Conservation (phyloP, 129 eudicot genomes). For the Chrysanthemum makinoi region DNA sequence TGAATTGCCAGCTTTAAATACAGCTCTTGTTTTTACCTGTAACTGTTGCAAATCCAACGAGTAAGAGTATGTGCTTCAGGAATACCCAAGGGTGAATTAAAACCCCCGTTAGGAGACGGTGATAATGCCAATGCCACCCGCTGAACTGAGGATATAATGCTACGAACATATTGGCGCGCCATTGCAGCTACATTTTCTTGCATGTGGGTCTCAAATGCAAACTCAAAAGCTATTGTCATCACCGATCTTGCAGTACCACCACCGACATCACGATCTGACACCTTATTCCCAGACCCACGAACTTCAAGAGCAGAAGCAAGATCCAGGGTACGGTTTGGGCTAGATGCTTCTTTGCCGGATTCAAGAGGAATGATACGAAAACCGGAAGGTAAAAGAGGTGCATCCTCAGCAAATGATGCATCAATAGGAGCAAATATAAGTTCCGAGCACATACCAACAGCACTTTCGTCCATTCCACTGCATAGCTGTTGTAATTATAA, state of each 20-base stretch:
- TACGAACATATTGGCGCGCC: constrained; percentile 87
- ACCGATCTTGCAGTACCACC: constrained; percentile 57
- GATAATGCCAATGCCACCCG: constrained; percentile 86
- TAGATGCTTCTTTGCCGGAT: constrained; percentile 71
- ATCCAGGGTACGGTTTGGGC: constrained; percentile 89
- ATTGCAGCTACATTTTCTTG: constrained; percentile 81
- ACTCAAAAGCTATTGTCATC: constrained; percentile 89
- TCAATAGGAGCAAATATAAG: constrained; percentile 97
- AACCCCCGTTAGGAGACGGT: constrained; percentile 59
- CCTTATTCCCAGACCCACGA: constrained; percentile 53
- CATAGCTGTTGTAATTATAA: constrained; percentile 50
- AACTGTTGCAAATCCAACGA: constrained; percentile 77
- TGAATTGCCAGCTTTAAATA: too few species aligned
- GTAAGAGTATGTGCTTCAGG: constrained; percentile 90
- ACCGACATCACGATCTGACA: constrained; percentile 33
- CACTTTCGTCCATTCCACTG: constrained; percentile 88
- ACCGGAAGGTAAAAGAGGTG: constrained; percentile 95
- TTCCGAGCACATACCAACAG: constrained; percentile 81
- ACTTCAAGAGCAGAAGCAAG: constrained; percentile 94
- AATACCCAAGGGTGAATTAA: constrained; percentile 58
- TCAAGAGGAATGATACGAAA: constrained; percentile 91
- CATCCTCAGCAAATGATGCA: constrained; percentile 90
- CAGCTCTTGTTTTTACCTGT: constrained; percentile 41
- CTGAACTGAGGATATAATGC: constrained; percentile 81
- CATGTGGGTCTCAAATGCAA: constrained; percentile 94